A percentile compares a stretch with the other conserved stretches of the same genome.
Evolutionary conservation across 345 rosid genomes (phyloP).

Genomic region (Eucalyptus polybractea): DNA sequence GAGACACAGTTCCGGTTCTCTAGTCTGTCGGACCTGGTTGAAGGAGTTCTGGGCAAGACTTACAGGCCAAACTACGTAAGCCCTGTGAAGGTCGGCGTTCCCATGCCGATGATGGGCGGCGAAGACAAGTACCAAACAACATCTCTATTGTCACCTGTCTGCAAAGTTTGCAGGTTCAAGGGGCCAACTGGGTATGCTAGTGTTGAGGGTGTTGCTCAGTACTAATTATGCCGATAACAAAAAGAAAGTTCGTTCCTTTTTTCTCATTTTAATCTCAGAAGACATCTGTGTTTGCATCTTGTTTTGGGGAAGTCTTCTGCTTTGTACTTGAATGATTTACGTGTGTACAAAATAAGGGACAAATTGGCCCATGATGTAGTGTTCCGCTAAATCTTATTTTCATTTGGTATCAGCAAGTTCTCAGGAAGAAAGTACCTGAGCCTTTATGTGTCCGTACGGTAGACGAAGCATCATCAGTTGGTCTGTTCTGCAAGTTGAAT

Average conservation of each 20-base stretch:
- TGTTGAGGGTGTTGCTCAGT: background rate
- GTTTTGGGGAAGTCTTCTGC: background rate
- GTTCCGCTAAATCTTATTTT: background rate
- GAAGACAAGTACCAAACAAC: slow-evolving; percentile 71
- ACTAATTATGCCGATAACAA: background rate
- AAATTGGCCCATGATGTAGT: background rate
- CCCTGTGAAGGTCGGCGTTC: slow-evolving; percentile 59
- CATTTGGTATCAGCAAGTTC: background rate
- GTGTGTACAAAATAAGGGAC: background rate
- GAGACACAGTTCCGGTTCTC: slow-evolving; percentile 69
- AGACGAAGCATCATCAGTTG: background rate
- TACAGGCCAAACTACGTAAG: slow-evolving; percentile 52
- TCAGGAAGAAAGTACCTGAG: background rate
- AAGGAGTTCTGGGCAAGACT: slow-evolving; percentile 76
- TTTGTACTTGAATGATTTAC: background rate
- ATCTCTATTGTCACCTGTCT: slow-evolving; percentile 52
- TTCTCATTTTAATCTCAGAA: background rate
- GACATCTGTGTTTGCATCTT: background rate
- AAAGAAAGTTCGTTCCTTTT: background rate
- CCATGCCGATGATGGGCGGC: slow-evolving; percentile 82
- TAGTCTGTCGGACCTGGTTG: slow-evolving; percentile 41
- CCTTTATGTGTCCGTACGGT: background rate
- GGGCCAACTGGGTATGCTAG: slow-evolving; percentile 16
- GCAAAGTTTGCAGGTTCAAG: slow-evolving; percentile 53
- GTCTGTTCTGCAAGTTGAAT: background rate